Conservation (phyloP, 2,329 filamentous ascomycete genomes). For the Monosporascus sp. region DNA sequence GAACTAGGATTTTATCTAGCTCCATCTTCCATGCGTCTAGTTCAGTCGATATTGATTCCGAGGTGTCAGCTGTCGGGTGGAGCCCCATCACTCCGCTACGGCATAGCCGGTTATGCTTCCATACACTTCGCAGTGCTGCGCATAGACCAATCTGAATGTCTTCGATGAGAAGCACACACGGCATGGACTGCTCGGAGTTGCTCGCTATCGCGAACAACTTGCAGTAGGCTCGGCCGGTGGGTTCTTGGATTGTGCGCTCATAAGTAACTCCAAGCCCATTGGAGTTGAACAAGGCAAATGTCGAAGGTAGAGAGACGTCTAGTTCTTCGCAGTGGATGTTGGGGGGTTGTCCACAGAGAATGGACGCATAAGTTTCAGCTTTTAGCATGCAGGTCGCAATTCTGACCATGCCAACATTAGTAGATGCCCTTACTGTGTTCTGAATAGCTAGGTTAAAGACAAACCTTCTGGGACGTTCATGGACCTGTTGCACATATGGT, state of each 20-base stretch:
- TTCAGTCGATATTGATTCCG: neutral
- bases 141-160: slow-evolving; percentile 4
- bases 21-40: neutral
- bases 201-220: neutral
- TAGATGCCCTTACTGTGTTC: neutral
- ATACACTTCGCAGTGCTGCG: neutral
- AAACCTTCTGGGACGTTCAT: neutral
- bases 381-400: slow-evolving; percentile 1
- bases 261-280: neutral
- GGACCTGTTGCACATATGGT: neutral
- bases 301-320: neutral
- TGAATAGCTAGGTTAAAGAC: neutral
- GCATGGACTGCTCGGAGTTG: neutral
- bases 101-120: neutral
- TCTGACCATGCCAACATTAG: neutral
- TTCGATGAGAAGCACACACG: neutral
- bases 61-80: neutral
- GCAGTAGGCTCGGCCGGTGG: neutral
- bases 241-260: neutral
- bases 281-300: slow-evolving; percentile 1
- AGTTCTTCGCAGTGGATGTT: slow-evolving; percentile 2
- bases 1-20: neutral
- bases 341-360: neutral
- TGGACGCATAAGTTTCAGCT: neutral
- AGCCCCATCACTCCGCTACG: neutral